Evolutionary conservation across 177 flowering plant species (phyloP).

Genomic region (Vitis hybrid): DNA sequence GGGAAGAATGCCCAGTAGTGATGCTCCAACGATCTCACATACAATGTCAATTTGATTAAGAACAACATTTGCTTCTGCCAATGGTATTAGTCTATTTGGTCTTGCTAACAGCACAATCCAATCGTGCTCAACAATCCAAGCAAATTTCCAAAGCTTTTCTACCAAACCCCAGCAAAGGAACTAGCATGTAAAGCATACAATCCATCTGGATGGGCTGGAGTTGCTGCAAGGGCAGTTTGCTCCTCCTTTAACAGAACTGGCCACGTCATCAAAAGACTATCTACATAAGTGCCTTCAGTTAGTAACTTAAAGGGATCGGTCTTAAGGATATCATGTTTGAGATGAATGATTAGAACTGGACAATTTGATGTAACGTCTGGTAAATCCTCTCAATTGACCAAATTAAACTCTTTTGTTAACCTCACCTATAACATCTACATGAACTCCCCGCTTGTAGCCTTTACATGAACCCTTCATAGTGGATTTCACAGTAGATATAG

Average conservation of each 20-base stretch:
- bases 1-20: conserved; percentile 83
- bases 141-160: conserved; percentile 97
- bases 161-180: conserved; percentile 78
- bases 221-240: conserved; percentile 77
- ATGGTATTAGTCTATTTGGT: conserved; percentile 81
- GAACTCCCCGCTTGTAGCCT: too few relatives aligned
- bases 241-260: conserved; percentile 86
- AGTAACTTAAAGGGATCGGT: conserved; percentile 55
- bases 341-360: conserved; percentile 57
- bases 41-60: conserved; percentile 85
- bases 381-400: conserved; percentile 20
- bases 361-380: conserved; percentile 37
- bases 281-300: conserved; percentile 46
- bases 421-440: too few relatives aligned
- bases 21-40: conserved; percentile 95
- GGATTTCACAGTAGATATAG: too few relatives aligned
- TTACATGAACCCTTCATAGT: too few relatives aligned
- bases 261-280: conserved; percentile 60
- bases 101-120: conserved; percentile 72
- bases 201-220: conserved; percentile 94
- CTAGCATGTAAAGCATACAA: conserved; percentile 78
- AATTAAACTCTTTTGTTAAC: too few relatives aligned
- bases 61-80: conserved; percentile 93
- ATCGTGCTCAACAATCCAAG: conserved; percentile 65
- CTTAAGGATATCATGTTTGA: conserved; percentile 53